These are phyloP conservation scores for Alternaria novae-zelandiae DNA, from an alignment of 2,329 filamentous ascomycete genomes.

Conservation along the genomic window DNA sequence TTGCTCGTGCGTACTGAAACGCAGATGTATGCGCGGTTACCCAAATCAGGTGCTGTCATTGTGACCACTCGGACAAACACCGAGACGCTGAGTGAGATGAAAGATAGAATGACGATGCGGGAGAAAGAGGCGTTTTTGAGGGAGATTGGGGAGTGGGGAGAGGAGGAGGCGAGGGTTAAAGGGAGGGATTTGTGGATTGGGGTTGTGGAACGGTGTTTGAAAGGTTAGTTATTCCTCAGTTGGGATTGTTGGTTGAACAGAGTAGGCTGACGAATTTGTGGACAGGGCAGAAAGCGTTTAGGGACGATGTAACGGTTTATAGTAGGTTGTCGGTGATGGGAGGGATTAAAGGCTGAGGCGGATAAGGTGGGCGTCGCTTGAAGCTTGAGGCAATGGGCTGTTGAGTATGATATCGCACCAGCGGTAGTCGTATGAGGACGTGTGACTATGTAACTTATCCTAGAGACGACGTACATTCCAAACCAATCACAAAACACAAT, in stretches of 20 bases:
- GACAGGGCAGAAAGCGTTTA: neutral
- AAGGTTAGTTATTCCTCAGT: neutral
- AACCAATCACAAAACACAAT: too few species aligned
- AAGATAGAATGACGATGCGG: neutral
- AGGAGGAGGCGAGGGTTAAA: slow-evolving; percentile 30
- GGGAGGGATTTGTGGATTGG: slow-evolving; percentile 34
- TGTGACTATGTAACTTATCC: neutral
- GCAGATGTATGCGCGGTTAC: slow-evolving; percentile 58
- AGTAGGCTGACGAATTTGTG: neutral
- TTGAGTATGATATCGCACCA: neutral
- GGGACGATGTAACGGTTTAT: slow-evolving; percentile 13
- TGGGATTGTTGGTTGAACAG: neutral
- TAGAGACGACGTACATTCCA: neutral
- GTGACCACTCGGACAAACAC: slow-evolving; percentile 59
- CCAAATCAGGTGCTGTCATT: slow-evolving; percentile 53
- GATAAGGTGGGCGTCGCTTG: neutral
- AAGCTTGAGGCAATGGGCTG: neutral
- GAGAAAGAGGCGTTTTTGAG: slow-evolving; percentile 18
- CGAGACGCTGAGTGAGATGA: slow-evolving; percentile 31
- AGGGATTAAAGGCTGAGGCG: neutral
- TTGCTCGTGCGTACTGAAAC: slow-evolving; percentile 58
- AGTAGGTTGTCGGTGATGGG: neutral
- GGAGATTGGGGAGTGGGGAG: slow-evolving; percentile 33
- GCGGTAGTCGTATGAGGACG: neutral
- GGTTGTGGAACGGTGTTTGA: slow-evolving; percentile 26